phyloP scores from a whole-genome alignment of 2,329 filamentous ascomycete genomes.

The Exophiala viscosa region DNA sequence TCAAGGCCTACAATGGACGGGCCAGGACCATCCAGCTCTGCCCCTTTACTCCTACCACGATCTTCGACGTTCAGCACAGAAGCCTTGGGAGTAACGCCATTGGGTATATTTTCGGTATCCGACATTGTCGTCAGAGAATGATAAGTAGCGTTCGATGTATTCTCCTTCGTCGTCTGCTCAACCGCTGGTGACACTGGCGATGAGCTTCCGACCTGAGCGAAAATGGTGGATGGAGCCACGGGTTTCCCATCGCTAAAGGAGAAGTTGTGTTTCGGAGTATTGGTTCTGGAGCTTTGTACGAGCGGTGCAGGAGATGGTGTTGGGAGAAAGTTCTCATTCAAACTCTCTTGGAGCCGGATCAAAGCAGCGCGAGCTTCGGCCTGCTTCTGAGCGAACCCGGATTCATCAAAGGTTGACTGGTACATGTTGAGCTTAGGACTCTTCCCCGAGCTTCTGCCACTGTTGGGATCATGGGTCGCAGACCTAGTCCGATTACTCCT shows the following conservation, averaged over 20 bases:
- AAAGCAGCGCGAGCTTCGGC: slow-evolving; percentile 26
- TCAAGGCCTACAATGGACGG: slow-evolving; percentile 16
- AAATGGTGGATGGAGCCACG: slow-evolving; percentile 19
- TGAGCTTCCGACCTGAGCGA: slow-evolving; percentile 14
- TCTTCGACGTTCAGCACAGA: neutral
- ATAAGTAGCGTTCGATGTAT: slow-evolving; percentile 9
- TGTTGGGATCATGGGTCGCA: slow-evolving; percentile 8
- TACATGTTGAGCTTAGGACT: neutral
- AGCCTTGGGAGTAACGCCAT: neutral
- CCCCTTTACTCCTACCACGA: slow-evolving; percentile 4
- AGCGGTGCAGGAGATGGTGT: slow-evolving; percentile 7
- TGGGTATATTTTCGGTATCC: neutral
- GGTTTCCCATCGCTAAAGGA: slow-evolving; percentile 16
- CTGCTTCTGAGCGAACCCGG: slow-evolving; percentile 26
- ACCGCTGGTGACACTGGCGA: slow-evolving; percentile 10
- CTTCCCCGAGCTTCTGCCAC: slow-evolving; percentile 2
- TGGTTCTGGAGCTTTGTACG: slow-evolving; percentile 7
- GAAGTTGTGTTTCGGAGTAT: slow-evolving; percentile 5
- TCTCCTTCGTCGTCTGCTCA: slow-evolving; percentile 3
- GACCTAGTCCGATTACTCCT: neutral
- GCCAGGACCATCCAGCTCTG: slow-evolving; percentile 16
- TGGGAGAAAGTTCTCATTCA: slow-evolving; percentile 24
- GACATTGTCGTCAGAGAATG: slow-evolving; percentile 14
- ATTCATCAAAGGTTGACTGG: slow-evolving; percentile 24
- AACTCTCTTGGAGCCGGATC: slow-evolving; percentile 26